Base-by-base conservation (phyloP, 2,329 filamentous ascomycete species). In the Stachybotrys chlorohalonatus region DNA sequence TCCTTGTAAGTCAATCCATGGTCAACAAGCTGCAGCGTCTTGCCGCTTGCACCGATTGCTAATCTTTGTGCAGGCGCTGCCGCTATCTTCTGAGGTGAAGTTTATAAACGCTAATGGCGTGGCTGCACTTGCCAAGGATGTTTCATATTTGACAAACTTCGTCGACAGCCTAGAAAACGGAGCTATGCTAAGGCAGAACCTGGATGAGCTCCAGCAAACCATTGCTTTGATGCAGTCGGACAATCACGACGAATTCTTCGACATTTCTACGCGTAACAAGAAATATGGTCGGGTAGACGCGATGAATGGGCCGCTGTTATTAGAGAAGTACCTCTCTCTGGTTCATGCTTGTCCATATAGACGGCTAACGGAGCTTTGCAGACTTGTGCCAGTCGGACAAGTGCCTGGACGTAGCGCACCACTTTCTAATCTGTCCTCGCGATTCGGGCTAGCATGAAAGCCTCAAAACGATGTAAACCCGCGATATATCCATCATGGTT, bases 231-330 rank as follows among this genome's bases (percentile, higher is more conserved):
- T 99, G 81, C 85, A 89, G 65, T 83, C 82, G 1, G 90, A 95
- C 47, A 95, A 95, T 63, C 84, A 90, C n/a, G 92, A 97, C 60
- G 93, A 97, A 69, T 99, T 96, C 70, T 99, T 94, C 68, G 94
- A 99, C 66, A 87, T 94, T 52, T 88, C 87, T 6, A 89, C 87
- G 13, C 79, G 91, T 53, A 96, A 96, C 72, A 92, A 89, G 74
- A 95, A 96, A 68, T 99, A 96, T 67, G 89, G 91, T 15, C 86
- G 90, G 53, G 95, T 99, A 39, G 90, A 97, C 72, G 88, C 90
- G 53, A 78, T 95, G 68, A 95, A 95, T 67, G 94, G 93, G 0
- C 90, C 92, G 0, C 77, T 90, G 47, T 69, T 99, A 58, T 72
- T 99, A n/a, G 93, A 97, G 74, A 99, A 99, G 88, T 90, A 79